Percentiles rank a stretch among this genome's conserved stretches.
Conservation (phyloP, 768 basidiomycete species). For the Hysterangium stoloniferum region DNA sequence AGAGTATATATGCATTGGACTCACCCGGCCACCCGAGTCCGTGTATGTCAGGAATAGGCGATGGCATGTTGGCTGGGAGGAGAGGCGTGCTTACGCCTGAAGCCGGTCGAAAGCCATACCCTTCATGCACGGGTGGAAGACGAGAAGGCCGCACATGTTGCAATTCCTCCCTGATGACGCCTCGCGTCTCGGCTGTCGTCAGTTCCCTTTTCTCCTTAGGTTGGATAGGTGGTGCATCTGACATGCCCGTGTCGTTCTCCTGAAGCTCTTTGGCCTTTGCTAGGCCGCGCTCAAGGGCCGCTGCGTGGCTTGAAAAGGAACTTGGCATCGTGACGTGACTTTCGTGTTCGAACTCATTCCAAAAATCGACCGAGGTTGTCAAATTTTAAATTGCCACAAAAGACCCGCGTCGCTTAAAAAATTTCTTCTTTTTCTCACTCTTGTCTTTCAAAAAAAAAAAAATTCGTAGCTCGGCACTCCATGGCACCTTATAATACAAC, state of each 20-base stretch:
- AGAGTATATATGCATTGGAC: constrained; percentile 16
- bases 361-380: too few relatives aligned
- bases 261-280: neutral
- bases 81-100: constrained; percentile 64
- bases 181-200: constrained; percentile 6
- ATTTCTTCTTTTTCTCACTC: too few relatives aligned
- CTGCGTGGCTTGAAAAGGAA: neutral
- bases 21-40: constrained; percentile 92
- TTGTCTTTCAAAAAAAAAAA: too few relatives aligned
- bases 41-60: constrained; percentile 44
- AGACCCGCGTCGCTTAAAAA: too few relatives aligned
- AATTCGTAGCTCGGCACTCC: too few relatives aligned
- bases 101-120: constrained; percentile 71
- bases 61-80: constrained; percentile 15
- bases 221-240: neutral
- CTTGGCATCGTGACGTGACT: too few relatives aligned
- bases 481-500: too few relatives aligned
- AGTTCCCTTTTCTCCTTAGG: constrained; percentile 6
- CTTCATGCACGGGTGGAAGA: constrained; percentile 49
- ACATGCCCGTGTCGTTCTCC: neutral
- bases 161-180: constrained; percentile 7
- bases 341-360: neutral
- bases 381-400: too few relatives aligned
- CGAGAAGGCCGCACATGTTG: constrained; percentile 4
- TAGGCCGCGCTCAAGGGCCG: neutral